Evolutionary conservation across 2,329 filamentous ascomycete species (phyloP), one percentile per base, ranked within the genome.

Genomic region (Elsinoe australis): DNA sequence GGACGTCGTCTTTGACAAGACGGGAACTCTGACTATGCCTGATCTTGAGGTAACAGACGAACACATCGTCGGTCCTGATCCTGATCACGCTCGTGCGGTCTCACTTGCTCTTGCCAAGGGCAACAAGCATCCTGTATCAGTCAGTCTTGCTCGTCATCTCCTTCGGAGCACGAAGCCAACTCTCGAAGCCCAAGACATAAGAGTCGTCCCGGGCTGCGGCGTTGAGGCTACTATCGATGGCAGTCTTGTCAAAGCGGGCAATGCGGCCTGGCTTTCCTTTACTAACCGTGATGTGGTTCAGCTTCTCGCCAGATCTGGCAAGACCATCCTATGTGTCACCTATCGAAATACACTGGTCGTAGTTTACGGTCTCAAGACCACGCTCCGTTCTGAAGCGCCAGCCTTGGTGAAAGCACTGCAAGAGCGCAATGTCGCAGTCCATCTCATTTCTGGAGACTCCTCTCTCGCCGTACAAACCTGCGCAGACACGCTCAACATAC

Each of bases 1-100:
- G 0, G 78, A 88, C 55, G 75, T 88, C 2, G 73, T 90, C 0
- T 84, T 90, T 55, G 85, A 90, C 68, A 90, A 90, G 64, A 90
- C 86, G 0, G 85, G 85, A 0, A 90, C 85, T 0, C 61, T 90
- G 6, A 89, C 85, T 0, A 60, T 69, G 19, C 82, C 80, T 0
- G 69, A 72, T 14, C 61, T 75, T 2, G 51, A 57, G 0, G 70
- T 73, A 5, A 57, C 64, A 0, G 52, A 54, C 5, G 56, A 64
- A 52, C 49, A 59, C 18, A 59, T 62, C 42, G 36, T 61, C 3
- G 9, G 34, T 17, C 29, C 4, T 32, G 28, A 49, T 29, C 9
- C 32, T 3, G 29, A 28, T n/a, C 18, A 28, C 7, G 33, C 42
- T 12, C 19, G 21, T 17, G 29, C 29, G 5, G 38, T 54, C 2